Evolutionary conservation across 345 rosid species (phyloP).

Genomic region (Aurinia saxatilis): DNA sequence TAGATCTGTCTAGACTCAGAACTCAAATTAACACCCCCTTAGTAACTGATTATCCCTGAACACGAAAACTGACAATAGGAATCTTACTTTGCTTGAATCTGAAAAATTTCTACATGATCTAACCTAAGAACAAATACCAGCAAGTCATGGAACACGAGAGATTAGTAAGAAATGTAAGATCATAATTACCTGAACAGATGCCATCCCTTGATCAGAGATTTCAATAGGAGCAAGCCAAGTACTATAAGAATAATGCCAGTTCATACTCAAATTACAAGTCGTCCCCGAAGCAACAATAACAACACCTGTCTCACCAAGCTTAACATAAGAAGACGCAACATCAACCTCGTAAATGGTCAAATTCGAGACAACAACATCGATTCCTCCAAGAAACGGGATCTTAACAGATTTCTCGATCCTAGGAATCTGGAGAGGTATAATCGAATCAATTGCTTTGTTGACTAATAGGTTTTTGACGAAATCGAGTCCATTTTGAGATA

Average conservation of each 20-base stretch:
- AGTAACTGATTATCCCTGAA: too few relatives aligned
- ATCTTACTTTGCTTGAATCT: too few relatives aligned
- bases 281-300: slow-evolving; percentile 71
- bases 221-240: slow-evolving; percentile 71
- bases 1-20: too few relatives aligned
- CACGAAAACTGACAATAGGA: too few relatives aligned
- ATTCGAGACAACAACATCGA: slow-evolving; percentile 52
- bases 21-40: too few relatives aligned
- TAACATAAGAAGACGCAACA: slow-evolving; percentile 59
- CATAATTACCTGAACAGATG: slow-evolving; percentile 71
- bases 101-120: too few relatives aligned
- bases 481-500: slow-evolving; percentile 77
- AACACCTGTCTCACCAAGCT: slow-evolving; percentile 74
- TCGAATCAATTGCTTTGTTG: slow-evolving; percentile 55
- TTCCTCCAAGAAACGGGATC: slow-evolving; percentile 70
- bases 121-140: too few relatives aligned
- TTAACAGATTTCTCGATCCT: slow-evolving; percentile 43
- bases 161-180: neutral
- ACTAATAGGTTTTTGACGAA: slow-evolving; percentile 73
- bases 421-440: slow-evolving; percentile 62
- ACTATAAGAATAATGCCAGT: slow-evolving; percentile 67
- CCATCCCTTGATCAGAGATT: slow-evolving; percentile 64
- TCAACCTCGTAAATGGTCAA: slow-evolving; percentile 62
- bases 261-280: slow-evolving; percentile 81
- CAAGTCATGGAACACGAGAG: too few relatives aligned